Conservation (phyloP, 108 stramenopile species). For the Nannochloropsis granulata region DNA sequence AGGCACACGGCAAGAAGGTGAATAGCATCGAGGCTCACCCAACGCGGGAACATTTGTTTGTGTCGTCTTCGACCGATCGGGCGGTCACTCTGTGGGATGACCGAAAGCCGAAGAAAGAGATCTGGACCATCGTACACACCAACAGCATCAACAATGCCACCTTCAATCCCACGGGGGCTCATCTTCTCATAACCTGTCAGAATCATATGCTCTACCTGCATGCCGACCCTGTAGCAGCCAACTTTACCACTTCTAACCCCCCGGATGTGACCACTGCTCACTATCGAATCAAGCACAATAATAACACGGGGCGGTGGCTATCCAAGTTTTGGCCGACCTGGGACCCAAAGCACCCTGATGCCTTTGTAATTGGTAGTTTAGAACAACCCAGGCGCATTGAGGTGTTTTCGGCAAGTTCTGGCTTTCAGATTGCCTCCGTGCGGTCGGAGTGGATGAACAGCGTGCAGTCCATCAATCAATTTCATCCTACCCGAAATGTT, state of each 20-base stretch:
- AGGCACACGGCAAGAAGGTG: not conserved
- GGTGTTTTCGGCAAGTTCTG: not conserved
- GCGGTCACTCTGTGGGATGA: not conserved
- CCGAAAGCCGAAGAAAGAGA: not conserved
- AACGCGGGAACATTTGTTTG: not conserved
- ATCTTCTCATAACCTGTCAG: constrained; percentile 1
- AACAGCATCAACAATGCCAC: constrained; percentile 6
- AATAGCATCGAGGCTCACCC: constrained; percentile 1
- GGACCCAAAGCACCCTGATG: not conserved
- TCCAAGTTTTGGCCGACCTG: constrained; percentile 4
- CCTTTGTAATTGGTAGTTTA: constrained; percentile 5
- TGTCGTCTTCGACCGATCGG: not conserved
- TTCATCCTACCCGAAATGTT: not conserved
- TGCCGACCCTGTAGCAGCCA: not conserved
- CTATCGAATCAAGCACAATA: constrained; percentile 6
- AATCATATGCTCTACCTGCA: constrained; percentile 2
- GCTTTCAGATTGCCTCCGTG: not conserved
- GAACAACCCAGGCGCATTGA: constrained; percentile 8
- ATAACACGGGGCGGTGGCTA: constrained; percentile 15
- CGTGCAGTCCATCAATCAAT: not conserved
- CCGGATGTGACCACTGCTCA: not conserved
- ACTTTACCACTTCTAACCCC: not conserved
- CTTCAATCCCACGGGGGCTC: not conserved
- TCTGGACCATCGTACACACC: not conserved
- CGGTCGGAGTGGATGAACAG: not conserved